Conservation (phyloP, 2,329 filamentous ascomycete genomes). For the Colletotrichum lentis region DNA sequence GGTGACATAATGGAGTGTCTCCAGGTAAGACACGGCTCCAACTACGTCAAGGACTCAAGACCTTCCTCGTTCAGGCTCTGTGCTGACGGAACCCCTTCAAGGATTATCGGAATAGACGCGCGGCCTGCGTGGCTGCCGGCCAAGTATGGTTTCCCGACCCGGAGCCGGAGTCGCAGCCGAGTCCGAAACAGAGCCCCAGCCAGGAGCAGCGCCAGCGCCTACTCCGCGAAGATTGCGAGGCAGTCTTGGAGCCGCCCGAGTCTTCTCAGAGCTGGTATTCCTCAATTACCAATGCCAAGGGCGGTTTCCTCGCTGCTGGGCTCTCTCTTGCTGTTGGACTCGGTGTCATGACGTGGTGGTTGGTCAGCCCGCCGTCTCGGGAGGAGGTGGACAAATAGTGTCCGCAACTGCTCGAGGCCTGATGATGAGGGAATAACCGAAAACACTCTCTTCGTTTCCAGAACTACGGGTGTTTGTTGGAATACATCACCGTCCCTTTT, state of each 20-base stretch:
- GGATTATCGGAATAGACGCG: not conserved
- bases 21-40: not conserved
- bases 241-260: not conserved
- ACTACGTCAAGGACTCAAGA: not conserved
- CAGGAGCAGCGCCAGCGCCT: not conserved
- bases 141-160: not conserved
- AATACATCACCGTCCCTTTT: not conserved
- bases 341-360: not conserved
- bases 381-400: not conserved
- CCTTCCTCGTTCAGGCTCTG: not conserved
- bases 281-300: not conserved
- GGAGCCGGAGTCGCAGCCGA: not conserved
- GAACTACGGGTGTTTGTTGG: not conserved
- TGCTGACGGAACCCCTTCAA: not conserved
- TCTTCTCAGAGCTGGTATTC: not conserved
- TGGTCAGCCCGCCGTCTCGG: not conserved
- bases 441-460: no score
- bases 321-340: not conserved
- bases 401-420: not conserved
- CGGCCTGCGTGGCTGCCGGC: not conserved
- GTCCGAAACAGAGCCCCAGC: not conserved
- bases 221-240: not conserved
- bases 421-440: not conserved
- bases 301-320: not conserved
- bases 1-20: conserved; percentile 26